Conservation (phyloP, 164 flowering plant species). For the Paratinospora sagittata region DNA sequence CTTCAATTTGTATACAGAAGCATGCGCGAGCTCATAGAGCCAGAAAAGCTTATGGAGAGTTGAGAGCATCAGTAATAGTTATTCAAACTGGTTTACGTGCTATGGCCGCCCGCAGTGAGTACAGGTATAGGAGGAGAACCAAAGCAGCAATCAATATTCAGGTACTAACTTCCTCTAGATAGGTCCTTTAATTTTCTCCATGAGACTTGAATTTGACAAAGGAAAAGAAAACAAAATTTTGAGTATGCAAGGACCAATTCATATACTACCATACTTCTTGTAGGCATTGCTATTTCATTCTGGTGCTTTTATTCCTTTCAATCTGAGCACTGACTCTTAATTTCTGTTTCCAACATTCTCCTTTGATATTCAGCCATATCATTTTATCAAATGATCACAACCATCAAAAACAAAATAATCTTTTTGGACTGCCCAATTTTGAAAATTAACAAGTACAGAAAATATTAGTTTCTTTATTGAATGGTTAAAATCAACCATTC, state of each 20-base stretch:
- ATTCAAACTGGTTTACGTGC: conserved; percentile 69
- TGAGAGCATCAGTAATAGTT: conserved; percentile 45
- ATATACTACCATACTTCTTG: not conserved
- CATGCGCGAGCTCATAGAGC: conserved; percentile 44
- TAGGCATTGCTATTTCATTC: not conserved
- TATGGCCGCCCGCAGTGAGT: conserved; percentile 66
- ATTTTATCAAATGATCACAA: not conserved
- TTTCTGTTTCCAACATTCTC: not conserved
- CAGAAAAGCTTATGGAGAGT: conserved; percentile 39
- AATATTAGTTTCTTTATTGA: not conserved
- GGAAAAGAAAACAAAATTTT: not conserved
- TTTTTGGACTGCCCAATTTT: not conserved
- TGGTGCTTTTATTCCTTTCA: not conserved
- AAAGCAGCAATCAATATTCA: conserved; percentile 62
- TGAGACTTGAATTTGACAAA: not conserved
- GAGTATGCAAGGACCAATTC: too few relatives aligned
- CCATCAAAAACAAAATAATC: not conserved
- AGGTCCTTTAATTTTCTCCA: not conserved
- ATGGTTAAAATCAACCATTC: not conserved
- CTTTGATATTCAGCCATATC: not conserved
- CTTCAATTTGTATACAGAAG: conserved; percentile 59
- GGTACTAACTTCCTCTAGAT: conserved; percentile 27
- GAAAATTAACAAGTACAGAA: not conserved
- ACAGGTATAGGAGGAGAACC: conserved; percentile 48
- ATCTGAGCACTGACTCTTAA: not conserved